Evolutionary conservation across 1,284 basidiomycete species (phyloP).

Genomic region (Grifola frondosa): DNA sequence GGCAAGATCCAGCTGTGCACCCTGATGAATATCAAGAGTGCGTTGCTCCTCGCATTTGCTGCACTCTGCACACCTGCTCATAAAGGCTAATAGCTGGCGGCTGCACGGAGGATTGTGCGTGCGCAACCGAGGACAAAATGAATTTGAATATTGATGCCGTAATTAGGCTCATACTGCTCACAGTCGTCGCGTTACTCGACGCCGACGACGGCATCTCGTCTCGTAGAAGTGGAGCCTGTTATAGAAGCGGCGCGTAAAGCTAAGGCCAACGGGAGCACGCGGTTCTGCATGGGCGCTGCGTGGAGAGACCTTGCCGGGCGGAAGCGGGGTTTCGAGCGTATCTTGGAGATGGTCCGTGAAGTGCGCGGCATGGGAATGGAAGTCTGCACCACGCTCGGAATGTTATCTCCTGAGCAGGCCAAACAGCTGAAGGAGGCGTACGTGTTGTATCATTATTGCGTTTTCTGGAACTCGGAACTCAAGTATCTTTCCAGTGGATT

Average conservation of each 20-base stretch:
- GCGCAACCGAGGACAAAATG: constrained; percentile 3
- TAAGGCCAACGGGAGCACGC: constrained; percentile 93
- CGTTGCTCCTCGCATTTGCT: constrained; percentile 33
- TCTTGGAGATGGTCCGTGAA: constrained; percentile 90
- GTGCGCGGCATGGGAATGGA: constrained; percentile 92
- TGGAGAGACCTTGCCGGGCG: constrained; percentile 95
- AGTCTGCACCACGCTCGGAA: constrained; percentile 97
- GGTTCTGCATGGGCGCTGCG: constrained; percentile 99
- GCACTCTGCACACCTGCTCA: neutral
- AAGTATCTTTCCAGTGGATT: constrained; percentile 58
- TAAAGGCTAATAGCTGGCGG: constrained; percentile 68
- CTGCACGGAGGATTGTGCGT: constrained; percentile 92
- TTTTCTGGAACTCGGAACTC: constrained; percentile 6
- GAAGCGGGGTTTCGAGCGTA: constrained; percentile 93
- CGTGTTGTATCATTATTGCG: constrained; percentile 27
- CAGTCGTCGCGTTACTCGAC: constrained; percentile 94
- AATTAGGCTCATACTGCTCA: constrained; percentile 90
- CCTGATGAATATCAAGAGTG: constrained; percentile 98
- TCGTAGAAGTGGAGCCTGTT: constrained; percentile 92
- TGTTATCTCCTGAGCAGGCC: constrained; percentile 96
- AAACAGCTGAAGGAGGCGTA: constrained; percentile 89
- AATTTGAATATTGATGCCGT: constrained; percentile 3
- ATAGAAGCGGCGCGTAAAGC: constrained; percentile 89
- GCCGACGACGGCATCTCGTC: constrained; percentile 82
- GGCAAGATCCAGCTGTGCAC: constrained; percentile 94